These are phyloP conservation scores for Colletotrichum incanum DNA, from an alignment of 2,329 filamentous ascomycete genomes.

Conservation along the genomic window DNA sequence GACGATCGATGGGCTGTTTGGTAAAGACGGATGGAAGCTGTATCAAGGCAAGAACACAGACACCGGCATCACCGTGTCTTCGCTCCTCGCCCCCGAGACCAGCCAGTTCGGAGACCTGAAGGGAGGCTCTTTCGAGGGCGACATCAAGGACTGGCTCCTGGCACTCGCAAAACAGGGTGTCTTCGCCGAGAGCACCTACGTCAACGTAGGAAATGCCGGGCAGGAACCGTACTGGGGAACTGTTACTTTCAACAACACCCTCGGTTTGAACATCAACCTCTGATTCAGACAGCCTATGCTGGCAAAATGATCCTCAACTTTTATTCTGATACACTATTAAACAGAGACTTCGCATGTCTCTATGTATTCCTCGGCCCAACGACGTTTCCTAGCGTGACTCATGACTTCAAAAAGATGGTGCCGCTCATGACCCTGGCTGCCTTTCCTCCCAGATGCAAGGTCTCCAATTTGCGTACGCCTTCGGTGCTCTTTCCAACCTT, in stretches of 20 bases:
- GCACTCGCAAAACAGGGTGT: slow-evolving; percentile 55
- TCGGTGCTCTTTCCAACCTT: not conserved
- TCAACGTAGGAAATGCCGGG: slow-evolving; percentile 61
- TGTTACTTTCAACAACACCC: slow-evolving; percentile 46
- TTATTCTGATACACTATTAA: not conserved
- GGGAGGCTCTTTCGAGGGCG: slow-evolving; percentile 54
- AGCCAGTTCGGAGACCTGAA: slow-evolving; percentile 51
- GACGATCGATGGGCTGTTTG: slow-evolving; percentile 54
- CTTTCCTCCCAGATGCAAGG: slow-evolving; percentile 36
- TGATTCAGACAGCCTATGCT: slow-evolving; percentile 3
- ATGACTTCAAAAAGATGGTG: slow-evolving; percentile 22
- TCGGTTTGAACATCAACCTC: slow-evolving; percentile 45
- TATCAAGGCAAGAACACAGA: slow-evolving; percentile 59
- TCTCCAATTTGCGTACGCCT: slow-evolving; percentile 19
- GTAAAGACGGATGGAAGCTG: slow-evolving; percentile 57
- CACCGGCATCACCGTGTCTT: slow-evolving; percentile 60
- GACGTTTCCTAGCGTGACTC: not conserved
- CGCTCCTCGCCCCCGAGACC: slow-evolving; percentile 52
- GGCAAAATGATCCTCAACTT: not conserved
- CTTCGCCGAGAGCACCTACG: slow-evolving; percentile 55
- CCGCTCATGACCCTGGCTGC: slow-evolving; percentile 40
- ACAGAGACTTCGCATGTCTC: not conserved
- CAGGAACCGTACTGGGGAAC: slow-evolving; percentile 47
- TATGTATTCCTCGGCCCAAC: too few relatives aligned
- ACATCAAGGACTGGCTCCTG: slow-evolving; percentile 59